Evolutionary conservation across 495 filamentous ascomycete species (phyloP), one percentile per base, ranked within the genome.

Genomic region (Talaromyces nanjingensis): DNA sequence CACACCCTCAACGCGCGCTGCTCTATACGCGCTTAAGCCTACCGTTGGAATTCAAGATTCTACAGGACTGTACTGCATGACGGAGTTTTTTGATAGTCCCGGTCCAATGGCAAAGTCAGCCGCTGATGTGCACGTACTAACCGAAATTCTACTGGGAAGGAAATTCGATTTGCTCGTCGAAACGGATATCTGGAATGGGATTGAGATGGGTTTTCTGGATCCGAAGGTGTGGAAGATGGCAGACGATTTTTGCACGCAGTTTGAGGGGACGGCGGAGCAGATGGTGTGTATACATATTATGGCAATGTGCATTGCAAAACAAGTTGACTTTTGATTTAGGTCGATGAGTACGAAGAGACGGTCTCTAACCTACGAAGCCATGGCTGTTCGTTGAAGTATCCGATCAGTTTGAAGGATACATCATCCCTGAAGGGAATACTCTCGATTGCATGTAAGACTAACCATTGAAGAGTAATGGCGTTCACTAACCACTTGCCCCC

Each of bases 11-110:
- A 73, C 66, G n/a, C 64, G 74, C 3, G 75, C 76, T 11, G 77
- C 73, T 1, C 62, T 84, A 11, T 83, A 82, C 62, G 74, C 70
- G 8, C 72, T 77, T 9, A 77, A 77, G 31, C 69, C 75, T 0
- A 72, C 71, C 1, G 63, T 71, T 16, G 72, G 66, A 5, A 25
- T 72, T 24, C 68, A 75, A 7, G 64, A 72, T n/a, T 22, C 31
- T n/a, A 63, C 67, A 16, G 73, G 74, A 0, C 69, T 76, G n/a
- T 63, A 76, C 16, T 72, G 72, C 0, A 68, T 77, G 31, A 67
- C 70, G 18, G 62, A 52, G 16, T 59, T 25, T 3, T 76, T 70
- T 60, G 76, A 76, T 62, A 55, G 68, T 22, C 69, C 71, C 8
- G 73, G 76, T 8, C 71, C 72, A 4, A 75, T 76, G 70, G 65